Conservation (phyloP, 306 rosid genomes). For the Crotalaria pallida region DNA sequence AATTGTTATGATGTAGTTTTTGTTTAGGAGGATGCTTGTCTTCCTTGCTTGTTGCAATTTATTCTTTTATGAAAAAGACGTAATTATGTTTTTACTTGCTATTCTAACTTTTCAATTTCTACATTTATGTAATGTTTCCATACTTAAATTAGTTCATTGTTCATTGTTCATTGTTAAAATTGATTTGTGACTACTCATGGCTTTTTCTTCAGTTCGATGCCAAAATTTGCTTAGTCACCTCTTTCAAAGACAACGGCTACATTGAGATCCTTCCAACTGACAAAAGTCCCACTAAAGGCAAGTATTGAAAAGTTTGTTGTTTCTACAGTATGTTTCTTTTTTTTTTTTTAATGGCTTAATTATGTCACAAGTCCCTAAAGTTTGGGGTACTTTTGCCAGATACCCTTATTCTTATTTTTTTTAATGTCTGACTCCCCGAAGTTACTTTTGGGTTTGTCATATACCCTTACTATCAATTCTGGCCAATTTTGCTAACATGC, state of each 20-base stretch:
- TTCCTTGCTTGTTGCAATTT: background rate
- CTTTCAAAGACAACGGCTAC: slow-evolving; percentile 85
- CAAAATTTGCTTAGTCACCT: slow-evolving; percentile 84
- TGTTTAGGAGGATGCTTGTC: background rate
- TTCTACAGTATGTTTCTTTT: background rate
- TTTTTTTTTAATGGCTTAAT: background rate
- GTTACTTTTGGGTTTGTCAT: too few relatives aligned
- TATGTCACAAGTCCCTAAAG: too few relatives aligned
- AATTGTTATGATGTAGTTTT: background rate
- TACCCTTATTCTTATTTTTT: too few relatives aligned
- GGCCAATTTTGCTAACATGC: too few relatives aligned
- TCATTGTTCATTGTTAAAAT: background rate
- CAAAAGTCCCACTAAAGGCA: slow-evolving; percentile 58
- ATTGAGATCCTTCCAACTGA: slow-evolving; percentile 91
- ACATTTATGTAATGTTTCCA: background rate
- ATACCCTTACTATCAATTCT: too few relatives aligned
- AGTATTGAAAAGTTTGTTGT: slow-evolving; percentile 17
- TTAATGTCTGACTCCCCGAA: too few relatives aligned
- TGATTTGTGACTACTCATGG: slow-evolving; percentile 26
- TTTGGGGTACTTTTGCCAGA: too few relatives aligned
- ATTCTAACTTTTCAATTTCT: slow-evolving; percentile 1
- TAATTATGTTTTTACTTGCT: background rate
- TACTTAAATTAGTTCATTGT: background rate
- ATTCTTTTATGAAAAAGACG: background rate
- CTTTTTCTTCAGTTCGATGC: slow-evolving; percentile 66